A percentile compares a stretch with the other conserved stretches of the same genome.
phyloP scores from a whole-genome alignment of 2,329 filamentous ascomycete species.

The Helotiales sp. region DNA sequence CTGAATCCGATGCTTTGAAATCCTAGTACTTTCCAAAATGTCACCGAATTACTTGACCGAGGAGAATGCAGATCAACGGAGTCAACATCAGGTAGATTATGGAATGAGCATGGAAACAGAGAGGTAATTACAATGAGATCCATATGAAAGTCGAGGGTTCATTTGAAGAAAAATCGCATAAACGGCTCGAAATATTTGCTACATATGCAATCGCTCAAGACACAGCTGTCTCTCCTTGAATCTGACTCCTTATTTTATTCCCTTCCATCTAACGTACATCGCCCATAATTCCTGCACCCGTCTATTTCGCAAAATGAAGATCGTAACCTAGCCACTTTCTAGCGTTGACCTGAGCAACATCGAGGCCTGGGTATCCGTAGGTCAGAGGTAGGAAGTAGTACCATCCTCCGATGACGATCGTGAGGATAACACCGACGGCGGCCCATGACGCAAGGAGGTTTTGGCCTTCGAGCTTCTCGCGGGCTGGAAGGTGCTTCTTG shows the following conservation, averaged over 20 bases:
- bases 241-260: constrained; percentile 11
- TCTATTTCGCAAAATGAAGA: constrained; percentile 94
- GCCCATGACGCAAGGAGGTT: constrained; percentile 81
- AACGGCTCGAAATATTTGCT: constrained; percentile 13
- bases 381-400: constrained; percentile 94
- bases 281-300: not conserved
- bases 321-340: constrained; percentile 98
- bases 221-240: constrained; percentile 9
- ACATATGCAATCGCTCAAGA: constrained; percentile 34
- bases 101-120: too few species aligned
- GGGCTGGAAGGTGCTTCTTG: constrained; percentile 73
- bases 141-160: too few species aligned
- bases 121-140: too few species aligned
- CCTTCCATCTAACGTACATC: constrained; percentile 17
- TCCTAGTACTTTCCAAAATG: too few species aligned
- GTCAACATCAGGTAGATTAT: too few species aligned
- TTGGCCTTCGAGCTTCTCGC: constrained; percentile 80
- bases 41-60: too few species aligned
- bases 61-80: too few species aligned
- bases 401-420: constrained; percentile 75
- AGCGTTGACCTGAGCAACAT: constrained; percentile 75
- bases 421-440: constrained; percentile 72
- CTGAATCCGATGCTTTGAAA: too few species aligned
- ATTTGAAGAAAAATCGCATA: too few species aligned
- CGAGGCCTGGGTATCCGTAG: constrained; percentile 90